Conservation (phyloP, 495 filamentous ascomycete species). For the Thermothielavioides terrestris region DNA sequence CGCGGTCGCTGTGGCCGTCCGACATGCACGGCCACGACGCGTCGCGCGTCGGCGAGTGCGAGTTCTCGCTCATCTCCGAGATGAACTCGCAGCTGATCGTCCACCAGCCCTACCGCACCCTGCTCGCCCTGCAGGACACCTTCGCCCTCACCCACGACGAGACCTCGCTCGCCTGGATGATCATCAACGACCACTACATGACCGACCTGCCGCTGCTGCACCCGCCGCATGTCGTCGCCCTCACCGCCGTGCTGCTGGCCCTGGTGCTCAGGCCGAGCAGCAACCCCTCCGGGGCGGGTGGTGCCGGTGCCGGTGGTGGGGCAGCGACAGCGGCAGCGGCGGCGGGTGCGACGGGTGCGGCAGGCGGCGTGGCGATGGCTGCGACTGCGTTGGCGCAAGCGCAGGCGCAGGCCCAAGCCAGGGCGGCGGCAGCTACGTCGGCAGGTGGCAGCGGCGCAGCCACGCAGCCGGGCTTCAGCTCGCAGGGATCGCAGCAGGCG, state of each 20-base stretch:
- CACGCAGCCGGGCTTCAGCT: neutral
- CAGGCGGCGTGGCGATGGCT: conserved; percentile 29
- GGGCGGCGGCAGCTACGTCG: conserved; percentile 11
- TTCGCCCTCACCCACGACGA: conserved; percentile 73
- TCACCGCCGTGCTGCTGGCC: conserved; percentile 82
- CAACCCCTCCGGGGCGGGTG: neutral
- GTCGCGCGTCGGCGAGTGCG: conserved; percentile 88
- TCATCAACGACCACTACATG: conserved; percentile 95
- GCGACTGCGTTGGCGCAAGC: conserved; percentile 35
- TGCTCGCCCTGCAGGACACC: conserved; percentile 61
- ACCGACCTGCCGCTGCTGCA: conserved; percentile 86
- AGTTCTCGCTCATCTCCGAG: conserved; percentile 91
- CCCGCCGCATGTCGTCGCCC: conserved; percentile 80
- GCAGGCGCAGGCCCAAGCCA: conserved; percentile 28
- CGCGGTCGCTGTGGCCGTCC: conserved; percentile 81
- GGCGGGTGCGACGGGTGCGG: conserved; percentile 17
- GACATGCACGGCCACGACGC: conserved; percentile 74
- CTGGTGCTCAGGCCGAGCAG: conserved; percentile 57
- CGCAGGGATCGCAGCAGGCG: conserved; percentile 4
- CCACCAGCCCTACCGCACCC: conserved; percentile 91
- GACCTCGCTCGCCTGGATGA: conserved; percentile 63
- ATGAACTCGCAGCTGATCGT: conserved; percentile 92
- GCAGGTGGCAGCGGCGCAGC: conserved; percentile 5
- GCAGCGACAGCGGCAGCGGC: neutral
- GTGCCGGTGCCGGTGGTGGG: neutral